Conservation (phyloP, 2,329 filamentous ascomycete genomes). For the Phaeosphaeriaceae sp. region DNA sequence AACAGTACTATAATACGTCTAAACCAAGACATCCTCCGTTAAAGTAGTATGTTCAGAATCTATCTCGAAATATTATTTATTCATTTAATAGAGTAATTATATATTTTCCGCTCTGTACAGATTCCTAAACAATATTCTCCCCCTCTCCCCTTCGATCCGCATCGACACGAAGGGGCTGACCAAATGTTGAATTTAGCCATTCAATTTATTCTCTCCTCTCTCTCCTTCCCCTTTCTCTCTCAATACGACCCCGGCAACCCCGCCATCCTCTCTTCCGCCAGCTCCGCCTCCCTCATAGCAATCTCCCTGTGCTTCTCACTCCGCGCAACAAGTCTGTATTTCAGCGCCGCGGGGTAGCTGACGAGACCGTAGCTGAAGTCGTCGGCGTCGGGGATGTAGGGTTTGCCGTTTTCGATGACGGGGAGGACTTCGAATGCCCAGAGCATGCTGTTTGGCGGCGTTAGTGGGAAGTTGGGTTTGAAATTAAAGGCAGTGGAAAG, state of each 20-base stretch:
- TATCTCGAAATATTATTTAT: neutral
- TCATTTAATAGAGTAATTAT: neutral
- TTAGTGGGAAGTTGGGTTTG: slow-evolving; percentile 9
- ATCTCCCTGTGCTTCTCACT: slow-evolving; percentile 11
- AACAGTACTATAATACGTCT: too few relatives aligned
- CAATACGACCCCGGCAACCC: slow-evolving; percentile 10
- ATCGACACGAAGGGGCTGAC: slow-evolving; percentile 6
- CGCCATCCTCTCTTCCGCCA: slow-evolving; percentile 10
- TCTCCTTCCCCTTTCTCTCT: slow-evolving; percentile 7
- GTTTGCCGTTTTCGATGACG: slow-evolving; percentile 12
- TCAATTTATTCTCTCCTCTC: slow-evolving; percentile 4
- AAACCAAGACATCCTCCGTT: too few relatives aligned
- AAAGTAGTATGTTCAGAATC: too few relatives aligned
- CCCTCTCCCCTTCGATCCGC: slow-evolving; percentile 1
- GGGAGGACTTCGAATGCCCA: slow-evolving; percentile 12
- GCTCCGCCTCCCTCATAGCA: slow-evolving; percentile 11
- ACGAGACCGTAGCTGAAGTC: slow-evolving; percentile 13
- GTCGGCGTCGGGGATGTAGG: slow-evolving; percentile 11
- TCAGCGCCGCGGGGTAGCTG: slow-evolving; percentile 11
- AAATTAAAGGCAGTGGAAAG: slow-evolving; percentile 8
- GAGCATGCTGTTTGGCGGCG: slow-evolving; percentile 10
- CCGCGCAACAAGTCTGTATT: slow-evolving; percentile 13
- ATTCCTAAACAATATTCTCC: slow-evolving; percentile 5
- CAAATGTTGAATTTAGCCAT: slow-evolving; percentile 8
- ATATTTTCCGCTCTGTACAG: slow-evolving; percentile 6